Base-by-base conservation (phyloP, 441 rosid genomes). In the Gossypium lobatum region DNA sequence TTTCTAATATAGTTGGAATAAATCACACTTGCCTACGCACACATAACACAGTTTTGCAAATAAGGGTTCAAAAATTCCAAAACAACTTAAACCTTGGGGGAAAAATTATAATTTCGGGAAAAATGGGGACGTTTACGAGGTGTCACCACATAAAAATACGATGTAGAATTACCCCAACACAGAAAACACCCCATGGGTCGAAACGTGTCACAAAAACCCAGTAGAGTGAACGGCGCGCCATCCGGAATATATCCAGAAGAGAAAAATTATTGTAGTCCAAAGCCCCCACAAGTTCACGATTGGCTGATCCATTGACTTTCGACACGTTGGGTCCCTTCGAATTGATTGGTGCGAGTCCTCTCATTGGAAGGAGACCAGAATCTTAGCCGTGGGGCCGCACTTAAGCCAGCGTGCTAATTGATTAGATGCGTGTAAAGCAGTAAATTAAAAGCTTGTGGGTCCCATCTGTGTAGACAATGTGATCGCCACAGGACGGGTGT, bases 221-320 rank as follows among this genome's bases (percentile, higher is more conserved):
- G 11, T 68, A 57, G 75, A 74, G 68, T 5, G 37, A 55, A 31
- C 45, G 64, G 37, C 37, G 37, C 48, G 8, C 45, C 45, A 23
- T 53, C 42, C 2, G 11, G 70, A 58, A 71, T 70, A 59, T 50
- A 46, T 58, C 73, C 63, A 59, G 26, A 48, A 16, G 1, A n/a
- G 16, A 39, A 18, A 57, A 70, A 71, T 80, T 66, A 70, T 73
- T 76, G 73, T 16, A 53, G 52, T 34, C 8, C 46, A 6, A 31
- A 52, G 59, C 58, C 69, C 75, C 73, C 73, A 77, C 76, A 1
- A 18, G 42, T 28, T 14, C 16, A 13, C 70, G 1, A 80, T 52
- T 76, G 80, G 83, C 26, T 18, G 16, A 13, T 52, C 61, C 63
- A 42, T 77, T 66, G 83, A 46, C 72, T 45, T 14, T 9, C 10